Conservation (phyloP, 1,284 basidiomycete genomes). For the Trichosporon inkin region DNA sequence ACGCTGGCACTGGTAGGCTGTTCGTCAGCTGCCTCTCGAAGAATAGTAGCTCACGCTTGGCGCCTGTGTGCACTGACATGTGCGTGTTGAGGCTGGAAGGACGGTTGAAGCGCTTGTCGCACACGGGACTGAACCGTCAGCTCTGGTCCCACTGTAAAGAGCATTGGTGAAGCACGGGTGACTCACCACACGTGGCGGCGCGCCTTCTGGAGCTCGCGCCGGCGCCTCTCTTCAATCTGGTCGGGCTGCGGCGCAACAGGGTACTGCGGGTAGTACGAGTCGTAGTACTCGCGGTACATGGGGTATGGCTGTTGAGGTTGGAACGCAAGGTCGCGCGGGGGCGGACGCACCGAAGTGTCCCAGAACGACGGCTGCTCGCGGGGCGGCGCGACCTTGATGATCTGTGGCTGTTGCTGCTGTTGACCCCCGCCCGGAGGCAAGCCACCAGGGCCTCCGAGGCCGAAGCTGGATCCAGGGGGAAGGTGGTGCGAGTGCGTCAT, state of each 20-base stretch:
- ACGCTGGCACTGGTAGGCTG: conserved; percentile 57
- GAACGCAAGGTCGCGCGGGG: not conserved
- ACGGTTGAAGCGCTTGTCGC: conserved; percentile 60
- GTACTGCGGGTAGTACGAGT: conserved; percentile 11
- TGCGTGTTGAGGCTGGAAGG: conserved; percentile 63
- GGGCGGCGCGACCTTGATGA: not conserved
- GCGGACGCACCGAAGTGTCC: not conserved
- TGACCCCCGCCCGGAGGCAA: not conserved
- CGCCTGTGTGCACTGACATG: conserved; percentile 64
- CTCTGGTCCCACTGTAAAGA: not conserved
- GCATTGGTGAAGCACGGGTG: not conserved
- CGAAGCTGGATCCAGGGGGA: not conserved
- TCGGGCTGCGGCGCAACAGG: conserved; percentile 1
- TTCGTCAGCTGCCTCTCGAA: conserved; percentile 3
- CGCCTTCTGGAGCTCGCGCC: conserved; percentile 18
- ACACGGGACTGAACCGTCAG: conserved; percentile 50
- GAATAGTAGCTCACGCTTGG: conserved; percentile 55
- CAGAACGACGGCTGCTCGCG: not conserved
- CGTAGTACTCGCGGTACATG: conserved; percentile 6
- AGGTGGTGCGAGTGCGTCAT: not conserved
- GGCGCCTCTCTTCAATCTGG: conserved; percentile 10
- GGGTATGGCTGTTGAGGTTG: not conserved
- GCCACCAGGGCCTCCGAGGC: conserved; percentile 1
- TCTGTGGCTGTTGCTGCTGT: not conserved
- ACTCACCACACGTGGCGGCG: conserved; percentile 31